Base-by-base conservation (phyloP, 73 alveolate species). In the Breviolum minutum region DNA sequence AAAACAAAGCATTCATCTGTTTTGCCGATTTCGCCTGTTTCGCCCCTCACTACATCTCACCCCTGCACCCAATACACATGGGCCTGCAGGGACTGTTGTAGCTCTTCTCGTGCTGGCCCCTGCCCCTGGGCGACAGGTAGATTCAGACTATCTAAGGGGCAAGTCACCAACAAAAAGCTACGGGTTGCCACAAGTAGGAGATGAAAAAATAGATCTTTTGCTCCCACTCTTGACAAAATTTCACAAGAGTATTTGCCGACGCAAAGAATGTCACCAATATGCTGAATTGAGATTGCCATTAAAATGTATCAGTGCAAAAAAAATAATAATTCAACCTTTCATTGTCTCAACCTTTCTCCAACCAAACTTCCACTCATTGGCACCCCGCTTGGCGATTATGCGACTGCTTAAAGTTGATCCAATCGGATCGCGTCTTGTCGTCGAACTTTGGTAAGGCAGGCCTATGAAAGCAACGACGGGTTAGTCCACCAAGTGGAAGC, bases 391-490 rank as follows among this genome's bases (percentile, higher is more conserved):
- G 97, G 70, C 97, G 97, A 62, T 88, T 71, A 30, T 71, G 97
- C 54, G 93, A 76, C 92, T 93, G 98, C 92, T 93, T 93, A 82
- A 77, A 93, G 69, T 93, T 93, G 92, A 93, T 74, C 98, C 98
- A 93, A 63, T 93, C 98, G 70, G 90, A 77, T 63, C 98, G 92
- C 14, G 98, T 93, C 92, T 93, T 93, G 98, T 93, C 98, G 61
- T 93, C 98, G 71, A 93, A 79, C 98, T 93, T 93, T 69, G 98
- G 98, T 81, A 93, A 29, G 12, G 98, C 98, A 20, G 97, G 97
- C 97, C 97, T 90, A 26, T 48, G 32, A 12, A 11, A n/a, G n/a
- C n/a, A n/a, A 26, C 27, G 22, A 19, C 48, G 30, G 83, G 83
- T 66, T 66, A 3, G 54, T 40, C 54, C 0, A 40, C 54, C 54